Base-by-base conservation (phyloP, 2,329 filamentous ascomycete species). In the Monilinia fructicola region DNA sequence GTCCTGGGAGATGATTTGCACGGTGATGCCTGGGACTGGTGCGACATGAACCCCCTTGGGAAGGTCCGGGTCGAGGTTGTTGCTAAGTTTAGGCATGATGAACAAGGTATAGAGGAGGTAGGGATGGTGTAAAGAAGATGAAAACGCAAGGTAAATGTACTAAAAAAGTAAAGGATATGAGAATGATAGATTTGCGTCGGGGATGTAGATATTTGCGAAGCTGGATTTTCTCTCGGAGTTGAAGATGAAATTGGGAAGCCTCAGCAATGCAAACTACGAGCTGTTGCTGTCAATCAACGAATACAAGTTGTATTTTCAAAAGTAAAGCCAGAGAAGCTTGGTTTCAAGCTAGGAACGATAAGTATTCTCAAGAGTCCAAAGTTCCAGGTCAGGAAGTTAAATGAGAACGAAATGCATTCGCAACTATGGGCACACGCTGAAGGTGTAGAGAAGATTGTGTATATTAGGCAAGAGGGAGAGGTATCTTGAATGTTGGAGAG, bases 1-100 rank as follows among this genome's bases (percentile, higher is more conserved):
- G 11, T 48, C 21, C 18, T 31, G 23, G 23, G 50, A 52, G n/a
- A 63, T 23, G 6, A 63, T 42, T 54, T 63, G 48, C 7, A 50
- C 60, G 10, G 46, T 53, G 35, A 63, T 53, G 5, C 60, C 60
- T 6, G 60, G 60, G 16, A 54, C 48, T 26, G 38, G 42, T 1
- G 44, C 9, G 40, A n/a, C 6, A 7, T 58, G n/a, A 12, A 58
- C n/a, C 28, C 54, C 54, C 23, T 44, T 42, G 23, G 50, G n/a
- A n/a, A 23, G 28, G 11, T 46, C 26, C 5, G 42, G 56, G 42
- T 28, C 14, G 12, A 46, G 55, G 23, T 5, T 10, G 9, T 48
- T n/a, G 1, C 31, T 48, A 21, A 18, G 42, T n/a, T 42, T 48
- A 31, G 56, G 18, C 56, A 58, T 58, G 54, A 28, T 28, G n/a